Base-by-base conservation (phyloP, 2,329 filamentous ascomycete genomes). In the Whalleya microplaca region DNA sequence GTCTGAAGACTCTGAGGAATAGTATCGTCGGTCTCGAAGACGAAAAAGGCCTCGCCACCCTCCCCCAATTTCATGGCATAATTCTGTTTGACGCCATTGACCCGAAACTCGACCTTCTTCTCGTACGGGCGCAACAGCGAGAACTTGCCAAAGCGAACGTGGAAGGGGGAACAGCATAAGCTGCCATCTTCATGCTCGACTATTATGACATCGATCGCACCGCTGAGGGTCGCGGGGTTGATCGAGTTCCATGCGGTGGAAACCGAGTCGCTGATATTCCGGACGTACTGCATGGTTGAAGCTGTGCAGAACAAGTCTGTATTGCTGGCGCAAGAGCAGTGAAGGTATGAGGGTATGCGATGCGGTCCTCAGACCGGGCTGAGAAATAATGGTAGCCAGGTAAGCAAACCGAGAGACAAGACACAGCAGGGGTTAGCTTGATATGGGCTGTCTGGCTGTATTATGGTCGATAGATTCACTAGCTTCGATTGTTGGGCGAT, bases 191-290 rank as follows among this genome's bases (percentile, higher is more conserved):
- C 91, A 66, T 96, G 92, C 76, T 99, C 92, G 56, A 99, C 92
- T 53, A 99, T 94, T 66, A 99, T 96, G 66, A 98, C 94, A 82
- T 99, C 95, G 78, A 99, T 98, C 71, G 95, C 95, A 71, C 95
- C 95, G 78, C 92, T 96, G 55, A 99, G 85, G 12, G 95, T 99
- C 44, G 95, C 92, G 48, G 95, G 95, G 75, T 99, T 99, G 82
- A 99, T 96, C 21, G 93, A 97, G 77, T 99, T 99, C 95, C 95
- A 99, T 75, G 95, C 94, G 78, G 95, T 97, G 67, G 93, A 96
- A 69, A 99, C 94, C 50, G 92, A 96, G 73, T 93, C 93, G 75
- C 92, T 95, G 68, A 98, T 85, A 71, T 93, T 96, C 66, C 95
- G 86, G 66, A 98, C 93, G 90, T 98, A 98, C 82, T 98, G 93